phyloP scores from a whole-genome alignment of 1,284 basidiomycete genomes.

The Fomitopsis pinicola region DNA sequence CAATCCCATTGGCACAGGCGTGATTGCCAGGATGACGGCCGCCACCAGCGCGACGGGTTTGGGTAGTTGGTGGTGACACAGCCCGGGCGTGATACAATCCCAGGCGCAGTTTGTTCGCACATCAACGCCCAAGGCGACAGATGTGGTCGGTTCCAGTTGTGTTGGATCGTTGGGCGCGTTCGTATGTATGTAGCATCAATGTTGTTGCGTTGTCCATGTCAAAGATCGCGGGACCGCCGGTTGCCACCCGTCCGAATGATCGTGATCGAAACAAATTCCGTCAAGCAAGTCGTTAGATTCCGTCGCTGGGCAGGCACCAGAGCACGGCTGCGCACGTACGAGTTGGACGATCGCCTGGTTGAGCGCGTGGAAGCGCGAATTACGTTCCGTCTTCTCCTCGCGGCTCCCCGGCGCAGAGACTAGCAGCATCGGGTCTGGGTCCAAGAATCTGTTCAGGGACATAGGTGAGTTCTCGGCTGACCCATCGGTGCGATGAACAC shows the following conservation, averaged over 20 bases:
- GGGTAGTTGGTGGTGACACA: background rate
- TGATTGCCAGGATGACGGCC: background rate
- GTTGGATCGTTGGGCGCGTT: background rate
- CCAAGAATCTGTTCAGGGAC: constrained; percentile 68
- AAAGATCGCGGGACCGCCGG: background rate
- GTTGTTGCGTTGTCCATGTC: background rate
- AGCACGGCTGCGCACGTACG: constrained; percentile 42
- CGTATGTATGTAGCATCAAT: background rate
- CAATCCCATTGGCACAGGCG: background rate
- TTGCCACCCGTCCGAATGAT: background rate
- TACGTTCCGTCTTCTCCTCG: constrained; percentile 49
- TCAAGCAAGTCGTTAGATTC: constrained; percentile 6
- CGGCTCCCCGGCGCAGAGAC: constrained; percentile 58
- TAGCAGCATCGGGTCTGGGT: constrained; percentile 93
- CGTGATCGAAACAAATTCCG: background rate
- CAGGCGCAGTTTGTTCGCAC: background rate
- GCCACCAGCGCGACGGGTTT: background rate
- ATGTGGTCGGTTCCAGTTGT: background rate
- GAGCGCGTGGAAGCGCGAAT: constrained; percentile 89
- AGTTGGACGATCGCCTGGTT: constrained; percentile 95
- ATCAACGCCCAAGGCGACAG: background rate
- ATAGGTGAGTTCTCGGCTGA: constrained; percentile 3
- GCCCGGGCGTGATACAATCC: background rate
- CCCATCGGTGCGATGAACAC: background rate
- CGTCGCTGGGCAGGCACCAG: constrained; percentile 7